Percentiles rank a stretch among this genome's conserved stretches.
Evolutionary conservation across 2,329 filamentous ascomycete genomes (phyloP).

Genomic region (Aspergillus brasiliensis): DNA sequence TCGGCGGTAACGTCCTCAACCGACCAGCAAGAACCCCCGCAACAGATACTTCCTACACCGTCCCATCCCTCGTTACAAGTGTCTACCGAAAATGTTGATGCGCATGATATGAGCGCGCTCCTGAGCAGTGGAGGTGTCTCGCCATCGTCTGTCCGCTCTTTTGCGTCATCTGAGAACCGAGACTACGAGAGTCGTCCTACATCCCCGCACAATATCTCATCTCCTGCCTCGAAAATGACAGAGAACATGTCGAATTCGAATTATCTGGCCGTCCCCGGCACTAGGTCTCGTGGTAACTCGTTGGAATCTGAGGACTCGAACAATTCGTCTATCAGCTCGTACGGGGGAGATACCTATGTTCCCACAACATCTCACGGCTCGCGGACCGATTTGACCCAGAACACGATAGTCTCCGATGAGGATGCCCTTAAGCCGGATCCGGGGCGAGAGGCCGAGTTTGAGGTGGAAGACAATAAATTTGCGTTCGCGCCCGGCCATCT

Average conservation of each 20-base stretch:
- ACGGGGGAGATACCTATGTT: conserved; percentile 58
- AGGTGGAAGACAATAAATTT: conserved; percentile 68
- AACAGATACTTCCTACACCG: conserved; percentile 38
- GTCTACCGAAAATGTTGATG: conserved; percentile 39
- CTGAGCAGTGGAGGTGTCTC: conserved; percentile 38
- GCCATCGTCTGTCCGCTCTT: conserved; percentile 55
- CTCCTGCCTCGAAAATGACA: conserved; percentile 57
- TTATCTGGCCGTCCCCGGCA: conserved; percentile 65
- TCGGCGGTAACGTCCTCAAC: conserved; percentile 51
- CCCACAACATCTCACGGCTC: conserved; percentile 46
- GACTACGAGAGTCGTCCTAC: conserved; percentile 61
- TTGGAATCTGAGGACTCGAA: conserved; percentile 63
- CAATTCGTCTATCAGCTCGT: conserved; percentile 53
- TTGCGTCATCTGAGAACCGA: conserved; percentile 61
- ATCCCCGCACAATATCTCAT: conserved; percentile 69
- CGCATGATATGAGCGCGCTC: conserved; percentile 32
- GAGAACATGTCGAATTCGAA: conserved; percentile 54
- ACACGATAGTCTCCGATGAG: conserved; percentile 59
- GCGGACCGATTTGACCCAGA: conserved; percentile 45
- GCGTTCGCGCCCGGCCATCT: conserved; percentile 73
- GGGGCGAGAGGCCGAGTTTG: conserved; percentile 70
- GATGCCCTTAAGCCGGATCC: conserved; percentile 70
- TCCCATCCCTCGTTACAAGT: conserved; percentile 40
- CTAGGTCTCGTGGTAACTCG: conserved; percentile 66
- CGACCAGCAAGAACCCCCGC: conserved; percentile 36